phyloP scores from a whole-genome alignment of 306 rosid genomes.

The Castanea crenata region DNA sequence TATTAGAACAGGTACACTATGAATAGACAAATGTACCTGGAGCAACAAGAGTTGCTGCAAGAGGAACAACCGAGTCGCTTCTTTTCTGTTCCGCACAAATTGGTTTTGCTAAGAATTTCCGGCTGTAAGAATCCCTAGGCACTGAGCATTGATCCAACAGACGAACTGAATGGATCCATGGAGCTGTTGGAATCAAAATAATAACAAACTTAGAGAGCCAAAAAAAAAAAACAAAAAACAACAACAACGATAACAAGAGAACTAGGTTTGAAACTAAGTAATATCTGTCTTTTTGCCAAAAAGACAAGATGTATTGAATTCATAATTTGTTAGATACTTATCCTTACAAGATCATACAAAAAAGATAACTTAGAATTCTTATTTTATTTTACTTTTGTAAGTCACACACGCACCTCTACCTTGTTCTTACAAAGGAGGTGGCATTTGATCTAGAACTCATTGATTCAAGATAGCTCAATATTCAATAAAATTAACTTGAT shows the following conservation, averaged over 20 bases:
- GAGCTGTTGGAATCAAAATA: not conserved
- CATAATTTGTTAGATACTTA: no score
- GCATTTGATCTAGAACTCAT: no score
- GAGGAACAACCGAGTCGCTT: slow-evolving; percentile 43
- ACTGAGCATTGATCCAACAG: slow-evolving; percentile 28
- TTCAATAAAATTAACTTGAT: not conserved
- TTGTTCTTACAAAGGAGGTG: no score
- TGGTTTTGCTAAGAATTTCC: slow-evolving; percentile 37
- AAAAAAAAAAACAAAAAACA: no score
- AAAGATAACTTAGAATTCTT: not conserved
- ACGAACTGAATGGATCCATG: slow-evolving; percentile 24
- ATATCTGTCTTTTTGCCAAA: not conserved
- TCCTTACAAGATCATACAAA: not conserved
- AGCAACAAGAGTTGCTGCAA: slow-evolving; percentile 43
- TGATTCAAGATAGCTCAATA: no score
- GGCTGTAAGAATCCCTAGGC: slow-evolving; percentile 29
- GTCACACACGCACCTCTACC: no score
- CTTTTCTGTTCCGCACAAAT: slow-evolving; percentile 47
- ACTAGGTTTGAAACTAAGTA: not conserved
- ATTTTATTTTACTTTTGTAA: no score
- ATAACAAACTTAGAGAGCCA: not conserved
- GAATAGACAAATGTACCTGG: slow-evolving; percentile 36
- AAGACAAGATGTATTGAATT: no score
- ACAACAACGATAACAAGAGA: not conserved
- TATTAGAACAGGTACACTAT: not conserved